phyloP scores from a whole-genome alignment of 1,284 basidiomycete genomes.

The Rhodotorula sp. region DNA sequence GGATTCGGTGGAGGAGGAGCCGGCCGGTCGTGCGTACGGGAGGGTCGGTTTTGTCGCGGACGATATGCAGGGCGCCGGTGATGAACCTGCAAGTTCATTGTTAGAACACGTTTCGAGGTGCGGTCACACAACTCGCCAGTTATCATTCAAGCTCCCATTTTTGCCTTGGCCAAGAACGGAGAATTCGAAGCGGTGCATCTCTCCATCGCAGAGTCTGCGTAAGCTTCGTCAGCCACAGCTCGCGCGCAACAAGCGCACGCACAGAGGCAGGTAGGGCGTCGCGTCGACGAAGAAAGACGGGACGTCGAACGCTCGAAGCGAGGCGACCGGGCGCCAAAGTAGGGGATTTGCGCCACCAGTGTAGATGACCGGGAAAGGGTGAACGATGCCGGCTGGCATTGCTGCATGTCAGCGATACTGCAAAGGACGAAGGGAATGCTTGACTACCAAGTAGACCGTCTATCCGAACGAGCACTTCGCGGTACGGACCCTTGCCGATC shows the following conservation, averaged over 20 bases:
- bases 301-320: conserved; percentile 39
- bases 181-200: conserved; percentile 23
- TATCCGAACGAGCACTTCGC: conserved; percentile 40
- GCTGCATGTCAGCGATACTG: background rate
- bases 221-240: background rate
- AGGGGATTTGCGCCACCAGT: conserved; percentile 40
- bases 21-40: conserved; percentile 31
- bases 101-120: no score
- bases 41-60: conserved; percentile 18
- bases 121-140: conserved; percentile 24
- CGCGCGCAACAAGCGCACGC: background rate
- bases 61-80: conserved; percentile 30
- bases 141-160: conserved; percentile 22
- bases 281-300: conserved; percentile 37
- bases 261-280: conserved; percentile 35
- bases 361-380: conserved; percentile 41
- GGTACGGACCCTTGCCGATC: conserved; percentile 34
- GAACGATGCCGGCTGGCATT: conserved; percentile 24
- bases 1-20: conserved; percentile 6
- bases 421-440: background rate
- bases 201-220: conserved; percentile 2
- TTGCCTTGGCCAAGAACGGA: conserved; percentile 34
- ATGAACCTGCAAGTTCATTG: conserved; percentile 5
- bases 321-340: conserved; percentile 40
- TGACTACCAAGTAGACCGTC: conserved; percentile 30